Conservation (phyloP, 2,329 filamentous ascomycete species). For the Acrodontium crateriforme region DNA sequence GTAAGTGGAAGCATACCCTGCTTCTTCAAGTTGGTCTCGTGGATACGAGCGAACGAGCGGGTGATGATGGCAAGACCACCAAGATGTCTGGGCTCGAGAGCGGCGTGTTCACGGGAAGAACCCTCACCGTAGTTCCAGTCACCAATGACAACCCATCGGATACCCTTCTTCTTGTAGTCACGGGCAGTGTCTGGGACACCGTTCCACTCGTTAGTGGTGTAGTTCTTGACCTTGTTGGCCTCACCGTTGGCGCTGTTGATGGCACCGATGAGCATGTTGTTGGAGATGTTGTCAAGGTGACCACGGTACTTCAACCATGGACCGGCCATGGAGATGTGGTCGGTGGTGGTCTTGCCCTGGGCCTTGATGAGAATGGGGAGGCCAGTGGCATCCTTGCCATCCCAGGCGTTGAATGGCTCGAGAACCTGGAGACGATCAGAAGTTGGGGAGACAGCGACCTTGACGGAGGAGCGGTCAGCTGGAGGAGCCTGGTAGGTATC, state of each 20-base stretch:
- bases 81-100: constrained; percentile 92
- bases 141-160: constrained; percentile 94
- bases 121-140: constrained; percentile 99
- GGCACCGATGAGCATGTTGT: constrained; percentile 98
- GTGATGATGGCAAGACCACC: constrained; percentile 95
- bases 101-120: constrained; percentile 93
- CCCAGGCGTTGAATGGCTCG: constrained; percentile 72
- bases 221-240: constrained; percentile 95
- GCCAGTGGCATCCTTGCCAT: constrained; percentile 75
- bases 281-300: constrained; percentile 98
- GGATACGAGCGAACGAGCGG: constrained; percentile 93
- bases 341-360: constrained; percentile 90
- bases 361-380: constrained; percentile 93
- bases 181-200: constrained; percentile 87
- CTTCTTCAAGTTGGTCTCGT: constrained; percentile 99
- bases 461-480: constrained; percentile 55
- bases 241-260: constrained; percentile 92
- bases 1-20: constrained; percentile 99
- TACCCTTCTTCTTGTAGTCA: constrained; percentile 95
- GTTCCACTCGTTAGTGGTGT: constrained; percentile 67
- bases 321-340: constrained; percentile 94
- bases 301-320: constrained; percentile 98
- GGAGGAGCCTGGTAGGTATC: constrained; percentile 96
- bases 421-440: constrained; percentile 94
- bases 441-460: constrained; percentile 70